Base-by-base conservation (phyloP, 2,329 filamentous ascomycete species). In the Trichoderma sp. region DNA sequence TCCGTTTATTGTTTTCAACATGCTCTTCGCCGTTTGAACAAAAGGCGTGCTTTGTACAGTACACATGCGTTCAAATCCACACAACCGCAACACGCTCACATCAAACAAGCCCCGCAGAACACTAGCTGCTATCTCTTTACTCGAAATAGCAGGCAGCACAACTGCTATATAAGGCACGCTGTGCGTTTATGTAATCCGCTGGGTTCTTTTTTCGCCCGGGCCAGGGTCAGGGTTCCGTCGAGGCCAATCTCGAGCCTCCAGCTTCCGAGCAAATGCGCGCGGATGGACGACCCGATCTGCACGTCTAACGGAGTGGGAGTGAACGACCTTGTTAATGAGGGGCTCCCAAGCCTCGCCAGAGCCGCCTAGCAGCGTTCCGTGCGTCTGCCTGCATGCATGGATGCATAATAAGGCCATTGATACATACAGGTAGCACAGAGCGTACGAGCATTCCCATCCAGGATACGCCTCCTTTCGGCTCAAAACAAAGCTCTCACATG, bases 221-320 rank as follows among this genome's bases (percentile, higher is more conserved):
- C 63, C 31, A 52, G 63, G 63, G 49, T 29, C 64, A 61, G 57
- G 57, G 65, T 55, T 49, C 63, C 33, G 31, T 55, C 37, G 47
- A 53, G 37, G 29, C 49, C 52, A 43, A 43, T 55, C 35, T 37
- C 56, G 31, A 64, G 52, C 61, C 56, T 60, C 64, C 56, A 68
- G 65, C 57, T 61, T 68, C 57, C 56, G 56, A 61, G 55, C 43
- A 55, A 52, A 29, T 59, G 63, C 57, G 65, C 40, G 65, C 57
- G 65, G 65, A 33, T 61, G 65, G 57, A 56, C 56, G 62, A 16
- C 62, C 60, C 49, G 62, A 68, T 68, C 65, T 61, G 65, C 65
- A 61, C 21, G 37, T 61, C 57, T 61, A 61, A 61, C 56, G 57
- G 57, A 55, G 65, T 21, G 57, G 57, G 57, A 61, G 65, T 21